Evolutionary conservation across 345 rosid species (phyloP), one percentile per base, ranked within the genome.

Genomic region (Camelina hispida): DNA sequence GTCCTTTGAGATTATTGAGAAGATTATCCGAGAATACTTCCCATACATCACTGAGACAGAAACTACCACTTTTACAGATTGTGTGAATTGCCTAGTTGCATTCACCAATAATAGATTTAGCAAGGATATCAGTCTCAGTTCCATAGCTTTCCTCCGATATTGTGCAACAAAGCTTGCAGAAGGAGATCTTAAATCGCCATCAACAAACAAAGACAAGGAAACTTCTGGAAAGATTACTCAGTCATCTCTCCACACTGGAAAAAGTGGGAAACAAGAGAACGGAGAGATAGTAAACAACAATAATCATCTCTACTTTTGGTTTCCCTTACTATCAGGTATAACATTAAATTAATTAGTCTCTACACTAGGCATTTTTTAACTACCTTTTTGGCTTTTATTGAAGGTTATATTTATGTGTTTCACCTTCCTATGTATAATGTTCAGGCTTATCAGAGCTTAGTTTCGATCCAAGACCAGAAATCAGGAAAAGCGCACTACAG

Each of bases 391-490:
- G 14, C 28, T 70, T 15, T 70, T 55, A 73, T 20, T 50, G 34
- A 70, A 77, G 34, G 67, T 74, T 47, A 7, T 70, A 18, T 63
- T 67, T 53, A 54, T 76, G 65, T 51, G 16, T 74, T 47, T 66
- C 18, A 74, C 20, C 62, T 47, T 61, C 32, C 20, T 37, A 23
- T 20, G 34, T 63, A 10, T 72, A 51, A 48, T 70, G 20, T 82
- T 73, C 97, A 95, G 99, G 99, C 80, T 84, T 95, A 62, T 90
- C 98, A 25, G 99, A 95, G 80, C 99, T 95, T 71, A 95, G 98
- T 84, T 92, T 95, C 78, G 98, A 95, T 79, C 97, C 97, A 62
- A 85, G 99, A 82, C 94, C 97, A 69, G 99, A 95, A 71, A 92
- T 95, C 81, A 90, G 99, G 86, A 90, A 89, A 84, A 86, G 94